Conservation (phyloP, 352 stramenopile genomes). For the Thalassiosira livingstoniorum region DNA sequence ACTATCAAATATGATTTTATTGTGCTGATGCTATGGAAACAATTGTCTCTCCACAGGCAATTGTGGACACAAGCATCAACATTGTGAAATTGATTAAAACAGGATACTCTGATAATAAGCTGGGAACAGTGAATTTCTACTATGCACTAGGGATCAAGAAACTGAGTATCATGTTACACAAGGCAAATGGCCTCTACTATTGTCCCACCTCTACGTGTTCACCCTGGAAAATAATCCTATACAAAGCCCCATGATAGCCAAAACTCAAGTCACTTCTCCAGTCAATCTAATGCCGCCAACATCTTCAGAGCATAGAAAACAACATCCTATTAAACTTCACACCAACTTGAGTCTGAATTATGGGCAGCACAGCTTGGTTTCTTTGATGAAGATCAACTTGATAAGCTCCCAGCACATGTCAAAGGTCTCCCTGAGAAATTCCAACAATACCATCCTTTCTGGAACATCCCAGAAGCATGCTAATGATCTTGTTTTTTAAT, state of each 20-base stretch:
- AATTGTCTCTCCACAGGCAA: constrained; percentile 13
- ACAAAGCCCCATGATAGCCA: background rate
- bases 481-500: too few species aligned
- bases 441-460: constrained; percentile 12
- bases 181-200: background rate
- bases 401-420: background rate
- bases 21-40: constrained; percentile 2
- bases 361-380: constrained; percentile 19
- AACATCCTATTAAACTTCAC: background rate
- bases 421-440: constrained; percentile 7
- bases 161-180: background rate
- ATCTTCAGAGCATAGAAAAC: background rate
- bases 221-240: background rate
- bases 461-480: too few species aligned
- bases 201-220: background rate
- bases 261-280: background rate
- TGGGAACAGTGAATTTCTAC: background rate
- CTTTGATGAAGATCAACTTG: constrained; percentile 19
- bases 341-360: constrained; percentile 21
- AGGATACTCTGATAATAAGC: background rate
- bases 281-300: too few species aligned
- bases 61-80: too few species aligned
- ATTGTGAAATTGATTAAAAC: constrained; percentile 1
- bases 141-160: background rate
- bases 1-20: constrained; percentile 11